Conservation (phyloP, 2,329 filamentous ascomycete genomes). For the Fusarium sp. region DNA sequence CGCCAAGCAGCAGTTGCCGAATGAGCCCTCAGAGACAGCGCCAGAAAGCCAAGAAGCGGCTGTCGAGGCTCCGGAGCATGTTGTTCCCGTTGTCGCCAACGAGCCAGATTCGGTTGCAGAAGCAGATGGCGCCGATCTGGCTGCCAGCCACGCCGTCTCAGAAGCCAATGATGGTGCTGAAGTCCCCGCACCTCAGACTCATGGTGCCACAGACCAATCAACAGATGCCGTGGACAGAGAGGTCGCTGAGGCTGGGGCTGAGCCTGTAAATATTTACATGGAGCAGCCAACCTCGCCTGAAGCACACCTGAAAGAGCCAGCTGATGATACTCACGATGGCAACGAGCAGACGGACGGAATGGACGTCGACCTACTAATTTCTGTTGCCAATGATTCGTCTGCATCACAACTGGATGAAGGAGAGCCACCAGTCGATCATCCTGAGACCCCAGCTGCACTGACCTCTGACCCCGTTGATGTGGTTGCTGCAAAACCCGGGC, state of each 20-base stretch:
- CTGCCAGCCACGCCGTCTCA: slow-evolving; percentile 2
- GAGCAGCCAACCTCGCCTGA: slow-evolving; percentile 4
- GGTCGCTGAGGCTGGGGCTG: slow-evolving; percentile 6
- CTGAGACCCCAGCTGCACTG: neutral
- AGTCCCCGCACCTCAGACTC: slow-evolving; percentile 6
- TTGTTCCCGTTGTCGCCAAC: neutral
- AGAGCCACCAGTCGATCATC: neutral
- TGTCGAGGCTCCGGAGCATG: neutral
- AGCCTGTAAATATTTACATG: slow-evolving; percentile 14
- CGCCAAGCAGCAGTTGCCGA: neutral
- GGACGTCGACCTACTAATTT: slow-evolving; percentile 14
- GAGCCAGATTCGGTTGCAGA: neutral
- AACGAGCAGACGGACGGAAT: slow-evolving; percentile 20
- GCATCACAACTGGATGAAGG: neutral
- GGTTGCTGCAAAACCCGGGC: neutral
- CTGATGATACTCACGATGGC: slow-evolving; percentile 17
- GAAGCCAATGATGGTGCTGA: slow-evolving; percentile 3
- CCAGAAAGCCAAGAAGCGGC: neutral
- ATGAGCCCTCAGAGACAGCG: neutral
- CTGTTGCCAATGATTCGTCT: neutral
- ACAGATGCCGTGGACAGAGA: neutral
- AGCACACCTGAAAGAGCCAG: slow-evolving; percentile 8
- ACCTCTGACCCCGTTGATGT: neutral
- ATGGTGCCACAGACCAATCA: slow-evolving; percentile 25
- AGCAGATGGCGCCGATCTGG: neutral